phyloP scores from a whole-genome alignment of 2,329 filamentous ascomycete genomes.

The Polytolypa hystricis region DNA sequence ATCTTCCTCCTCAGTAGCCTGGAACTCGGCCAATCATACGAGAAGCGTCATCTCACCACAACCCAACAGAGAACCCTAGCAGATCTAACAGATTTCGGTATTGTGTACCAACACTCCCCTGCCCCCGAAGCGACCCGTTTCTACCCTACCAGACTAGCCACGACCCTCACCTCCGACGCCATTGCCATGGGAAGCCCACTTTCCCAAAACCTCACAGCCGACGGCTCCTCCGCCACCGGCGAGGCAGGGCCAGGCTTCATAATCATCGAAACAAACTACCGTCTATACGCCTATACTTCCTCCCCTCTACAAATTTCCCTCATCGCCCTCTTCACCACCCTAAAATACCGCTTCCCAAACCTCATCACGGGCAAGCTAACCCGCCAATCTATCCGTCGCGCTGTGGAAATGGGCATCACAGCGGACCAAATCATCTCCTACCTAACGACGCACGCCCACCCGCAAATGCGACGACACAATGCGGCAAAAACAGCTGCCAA shows the following conservation, averaged over 20 bases:
- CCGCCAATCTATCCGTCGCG: constrained; percentile 74
- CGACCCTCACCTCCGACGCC: constrained; percentile 74
- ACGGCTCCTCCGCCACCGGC: constrained; percentile 19
- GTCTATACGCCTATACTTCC: constrained; percentile 90
- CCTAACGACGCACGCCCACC: constrained; percentile 82
- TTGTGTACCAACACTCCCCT: constrained; percentile 56
- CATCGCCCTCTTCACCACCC: constrained; percentile 74
- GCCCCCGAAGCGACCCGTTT: constrained; percentile 40
- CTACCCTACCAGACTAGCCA: constrained; percentile 89
- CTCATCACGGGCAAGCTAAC: constrained; percentile 88
- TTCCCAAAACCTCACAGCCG: constrained; percentile 47
- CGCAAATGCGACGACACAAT: constrained; percentile 67
- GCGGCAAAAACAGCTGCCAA: constrained; percentile 29
- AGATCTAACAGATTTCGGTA: constrained; percentile 81
- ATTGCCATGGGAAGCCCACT: constrained; percentile 61
- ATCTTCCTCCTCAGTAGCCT: constrained; percentile 90
- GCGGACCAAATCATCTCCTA: constrained; percentile 92
- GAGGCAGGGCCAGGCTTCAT: constrained; percentile 56
- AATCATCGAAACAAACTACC: constrained; percentile 96
- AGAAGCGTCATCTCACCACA: constrained; percentile 68
- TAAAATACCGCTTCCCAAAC: constrained; percentile 86
- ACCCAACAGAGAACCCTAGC: constrained; percentile 82
- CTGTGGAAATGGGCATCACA: constrained; percentile 84
- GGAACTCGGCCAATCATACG: constrained; percentile 84
- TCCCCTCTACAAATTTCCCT: constrained; percentile 92